Percentiles rank a stretch among this genome's conserved stretches.
These are phyloP conservation scores for Hyaloscypha hepaticicola DNA, from an alignment of 495 filamentous ascomycete genomes.

Conservation along the genomic window DNA sequence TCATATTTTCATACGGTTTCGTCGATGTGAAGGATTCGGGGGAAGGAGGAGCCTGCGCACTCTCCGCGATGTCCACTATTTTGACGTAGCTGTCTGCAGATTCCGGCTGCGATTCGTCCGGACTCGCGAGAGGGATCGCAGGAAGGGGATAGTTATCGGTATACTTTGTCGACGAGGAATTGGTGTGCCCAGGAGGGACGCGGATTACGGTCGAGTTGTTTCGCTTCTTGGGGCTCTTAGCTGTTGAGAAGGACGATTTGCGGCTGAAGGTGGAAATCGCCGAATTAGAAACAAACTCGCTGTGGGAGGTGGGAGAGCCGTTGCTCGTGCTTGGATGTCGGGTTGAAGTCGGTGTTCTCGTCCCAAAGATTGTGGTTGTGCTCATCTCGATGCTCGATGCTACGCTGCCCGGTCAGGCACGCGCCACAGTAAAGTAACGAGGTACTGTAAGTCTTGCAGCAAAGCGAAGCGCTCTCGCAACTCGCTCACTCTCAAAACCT, in stretches of 20 bases:
- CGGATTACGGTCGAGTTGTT: slow-evolving; percentile 18
- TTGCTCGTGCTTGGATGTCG: slow-evolving; percentile 23
- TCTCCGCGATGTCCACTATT: slow-evolving; percentile 10
- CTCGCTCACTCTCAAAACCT: background rate
- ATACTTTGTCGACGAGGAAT: background rate
- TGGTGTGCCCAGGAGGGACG: slow-evolving; percentile 13
- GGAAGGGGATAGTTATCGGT: background rate
- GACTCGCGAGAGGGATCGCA: background rate
- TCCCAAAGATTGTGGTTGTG: background rate
- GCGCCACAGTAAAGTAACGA: too few species aligned
- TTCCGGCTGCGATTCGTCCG: slow-evolving; percentile 9
- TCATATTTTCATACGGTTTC: slow-evolving; percentile 29
- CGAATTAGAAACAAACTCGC: slow-evolving; percentile 3
- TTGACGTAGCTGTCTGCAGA: slow-evolving; percentile 18
- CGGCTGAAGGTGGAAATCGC: slow-evolving; percentile 13
- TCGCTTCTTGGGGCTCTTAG: slow-evolving; percentile 20
- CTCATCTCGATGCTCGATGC: background rate
- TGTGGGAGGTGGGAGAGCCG: slow-evolving; percentile 19
- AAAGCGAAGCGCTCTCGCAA: background rate
- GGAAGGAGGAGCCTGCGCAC: slow-evolving; percentile 11
- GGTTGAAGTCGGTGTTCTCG: slow-evolving; percentile 14
- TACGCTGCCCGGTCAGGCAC: background rate
- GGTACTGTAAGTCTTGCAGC: too few species aligned
- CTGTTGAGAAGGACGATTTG: slow-evolving; percentile 24
- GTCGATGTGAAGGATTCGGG: slow-evolving; percentile 23